Conservation (phyloP, 2,329 filamentous ascomycete genomes). For the Penicillium griseofulvum region DNA sequence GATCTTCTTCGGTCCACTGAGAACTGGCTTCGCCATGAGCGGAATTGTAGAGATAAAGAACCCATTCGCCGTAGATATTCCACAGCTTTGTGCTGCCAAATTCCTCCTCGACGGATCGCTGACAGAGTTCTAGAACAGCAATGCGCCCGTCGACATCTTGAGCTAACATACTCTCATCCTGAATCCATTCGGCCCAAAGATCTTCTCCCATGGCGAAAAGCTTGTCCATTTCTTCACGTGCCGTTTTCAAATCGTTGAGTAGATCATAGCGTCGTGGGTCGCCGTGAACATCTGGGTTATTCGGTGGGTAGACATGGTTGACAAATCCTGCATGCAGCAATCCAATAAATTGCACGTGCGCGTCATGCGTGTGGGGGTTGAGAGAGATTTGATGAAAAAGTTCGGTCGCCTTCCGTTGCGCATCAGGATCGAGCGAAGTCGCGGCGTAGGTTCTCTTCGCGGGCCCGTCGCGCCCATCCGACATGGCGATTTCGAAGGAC, state of each 20-base stretch:
- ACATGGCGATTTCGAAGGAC: constrained; percentile 47
- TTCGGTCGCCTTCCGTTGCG: constrained; percentile 42
- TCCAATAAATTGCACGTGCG: constrained; percentile 48
- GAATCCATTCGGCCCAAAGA: constrained; percentile 62
- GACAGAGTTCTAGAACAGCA: constrained; percentile 58
- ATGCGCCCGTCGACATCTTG: constrained; percentile 56
- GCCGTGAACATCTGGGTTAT: constrained; percentile 44
- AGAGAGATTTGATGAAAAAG: constrained; percentile 45
- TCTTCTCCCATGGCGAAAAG: constrained; percentile 63
- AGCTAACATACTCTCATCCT: constrained; percentile 60
- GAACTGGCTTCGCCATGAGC: constrained; percentile 44
- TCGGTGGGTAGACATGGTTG: constrained; percentile 47
- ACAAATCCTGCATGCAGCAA: constrained; percentile 48
- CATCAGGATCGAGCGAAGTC: constrained; percentile 42
- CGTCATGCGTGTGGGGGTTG: constrained; percentile 48
- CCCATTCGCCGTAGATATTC: constrained; percentile 62
- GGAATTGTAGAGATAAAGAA: constrained; percentile 56
- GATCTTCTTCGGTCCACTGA: constrained; percentile 56
- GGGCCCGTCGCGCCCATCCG: constrained; percentile 40
- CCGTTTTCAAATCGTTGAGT: constrained; percentile 46
- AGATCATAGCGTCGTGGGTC: constrained; percentile 48
- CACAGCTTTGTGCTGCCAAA: constrained; percentile 61
- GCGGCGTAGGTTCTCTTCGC: constrained; percentile 42
- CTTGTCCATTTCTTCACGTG: constrained; percentile 59
- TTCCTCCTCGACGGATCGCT: constrained; percentile 60